Percentiles rank a stretch among this genome's conserved stretches.
Conservation (phyloP, 768 basidiomycete species). For the Lepiota brunneoincarnata region DNA sequence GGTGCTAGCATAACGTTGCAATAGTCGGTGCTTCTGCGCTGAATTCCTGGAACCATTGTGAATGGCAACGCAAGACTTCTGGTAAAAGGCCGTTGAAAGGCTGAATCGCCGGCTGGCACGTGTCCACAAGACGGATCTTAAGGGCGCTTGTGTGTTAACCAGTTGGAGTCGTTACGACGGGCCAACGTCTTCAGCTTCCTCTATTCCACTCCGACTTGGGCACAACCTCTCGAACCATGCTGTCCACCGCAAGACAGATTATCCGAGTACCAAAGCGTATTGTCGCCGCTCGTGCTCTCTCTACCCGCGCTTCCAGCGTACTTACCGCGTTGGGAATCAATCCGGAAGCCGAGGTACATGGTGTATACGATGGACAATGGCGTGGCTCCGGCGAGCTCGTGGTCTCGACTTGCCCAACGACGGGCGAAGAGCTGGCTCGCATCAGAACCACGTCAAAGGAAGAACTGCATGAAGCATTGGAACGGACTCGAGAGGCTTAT, state of each 20-base stretch:
- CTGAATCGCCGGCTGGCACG: conserved; percentile 4
- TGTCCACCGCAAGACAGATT: conserved; percentile 1
- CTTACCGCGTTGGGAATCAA: conserved; percentile 65
- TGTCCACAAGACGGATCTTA: conserved; percentile 10
- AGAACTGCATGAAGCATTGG: conserved; percentile 70
- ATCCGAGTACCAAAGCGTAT: not conserved
- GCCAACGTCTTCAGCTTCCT: not conserved
- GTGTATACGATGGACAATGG: conserved; percentile 86
- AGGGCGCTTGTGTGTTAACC: not conserved
- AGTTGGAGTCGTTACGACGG: not conserved
- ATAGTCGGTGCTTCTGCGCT: no score
- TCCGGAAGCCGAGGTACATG: conserved; percentile 53
- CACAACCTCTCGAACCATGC: not conserved
- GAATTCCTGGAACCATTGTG: no score
- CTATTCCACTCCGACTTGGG: not conserved
- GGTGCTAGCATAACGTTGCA: no score
- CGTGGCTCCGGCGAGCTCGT: conserved; percentile 70
- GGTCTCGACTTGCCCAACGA: conserved; percentile 77
- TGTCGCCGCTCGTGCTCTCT: conserved; percentile 44
- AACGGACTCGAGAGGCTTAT: conserved; percentile 74
- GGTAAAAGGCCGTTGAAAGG: no score
- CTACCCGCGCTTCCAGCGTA: conserved; percentile 66
- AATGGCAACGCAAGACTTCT: no score
- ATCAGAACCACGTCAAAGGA: conserved; percentile 70
- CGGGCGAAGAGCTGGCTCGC: conserved; percentile 79